These are phyloP conservation scores for Phytopythium delawarense DNA, from an alignment of 352 stramenopile genomes.

Conservation along the genomic window DNA sequence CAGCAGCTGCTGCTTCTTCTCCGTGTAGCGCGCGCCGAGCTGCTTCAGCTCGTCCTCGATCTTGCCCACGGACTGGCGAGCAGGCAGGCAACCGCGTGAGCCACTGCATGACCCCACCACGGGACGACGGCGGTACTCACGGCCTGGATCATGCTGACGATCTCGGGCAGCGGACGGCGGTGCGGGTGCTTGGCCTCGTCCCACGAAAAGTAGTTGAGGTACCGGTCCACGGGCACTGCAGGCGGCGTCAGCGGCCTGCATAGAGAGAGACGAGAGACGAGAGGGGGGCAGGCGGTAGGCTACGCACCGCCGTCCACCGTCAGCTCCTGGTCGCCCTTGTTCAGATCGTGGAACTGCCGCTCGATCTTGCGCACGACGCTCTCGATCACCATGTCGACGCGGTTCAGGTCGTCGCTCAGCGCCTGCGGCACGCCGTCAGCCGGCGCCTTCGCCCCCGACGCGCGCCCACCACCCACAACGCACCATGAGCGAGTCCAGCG, in stretches of 20 bases:
- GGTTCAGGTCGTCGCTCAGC: conserved; percentile 93
- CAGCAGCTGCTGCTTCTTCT: conserved; percentile 91
- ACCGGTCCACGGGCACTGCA: conserved; percentile 89
- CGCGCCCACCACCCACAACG: neutral
- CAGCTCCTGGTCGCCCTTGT: conserved; percentile 79
- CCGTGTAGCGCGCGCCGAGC: conserved; percentile 88
- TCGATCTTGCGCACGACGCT: conserved; percentile 97
- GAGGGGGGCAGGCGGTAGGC: neutral
- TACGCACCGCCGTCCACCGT: conserved; percentile 75
- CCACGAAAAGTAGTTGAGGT: conserved; percentile 97
- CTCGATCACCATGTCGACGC: conserved; percentile 94
- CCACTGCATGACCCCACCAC: neutral
- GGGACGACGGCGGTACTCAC: conserved; percentile 23
- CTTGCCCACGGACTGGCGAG: conserved; percentile 79
- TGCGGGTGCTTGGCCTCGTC: conserved; percentile 98
- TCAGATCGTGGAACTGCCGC: conserved; percentile 94
- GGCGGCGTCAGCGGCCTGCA: neutral
- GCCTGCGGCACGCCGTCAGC: conserved; percentile 26
- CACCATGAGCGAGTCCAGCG: conserved; percentile 97
- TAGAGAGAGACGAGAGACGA: neutral
- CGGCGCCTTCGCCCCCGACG: neutral
- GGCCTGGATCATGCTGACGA: conserved; percentile 93
- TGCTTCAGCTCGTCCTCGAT: conserved; percentile 98
- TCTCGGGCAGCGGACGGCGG: conserved; percentile 93
- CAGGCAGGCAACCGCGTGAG: neutral